These are phyloP conservation scores for Vicia villosa DNA, from an alignment of 306 rosid species.

Conservation along the genomic window DNA sequence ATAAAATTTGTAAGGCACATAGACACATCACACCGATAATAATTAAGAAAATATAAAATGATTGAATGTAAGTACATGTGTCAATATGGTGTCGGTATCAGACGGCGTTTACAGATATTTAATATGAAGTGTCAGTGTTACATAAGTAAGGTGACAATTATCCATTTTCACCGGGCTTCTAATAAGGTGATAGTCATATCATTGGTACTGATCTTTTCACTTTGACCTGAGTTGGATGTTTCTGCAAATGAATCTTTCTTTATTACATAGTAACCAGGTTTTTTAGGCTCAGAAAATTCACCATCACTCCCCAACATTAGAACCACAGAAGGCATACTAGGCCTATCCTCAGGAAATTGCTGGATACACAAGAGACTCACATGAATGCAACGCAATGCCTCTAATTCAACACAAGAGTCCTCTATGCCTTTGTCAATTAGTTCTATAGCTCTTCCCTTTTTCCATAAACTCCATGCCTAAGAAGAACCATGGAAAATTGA, in stretches of 20 bases:
- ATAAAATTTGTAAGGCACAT: no score
- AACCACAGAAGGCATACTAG: constrained; percentile 41
- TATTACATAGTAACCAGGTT: constrained; percentile 53
- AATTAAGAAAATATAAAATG: no score
- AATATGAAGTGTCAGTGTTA: no score
- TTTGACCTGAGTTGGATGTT: constrained; percentile 14
- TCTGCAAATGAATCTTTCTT: neutral
- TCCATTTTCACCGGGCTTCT: constrained; percentile 2
- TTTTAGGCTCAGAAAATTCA: constrained; percentile 49
- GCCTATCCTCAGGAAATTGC: constrained; percentile 45
- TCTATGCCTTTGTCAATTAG: constrained; percentile 41
- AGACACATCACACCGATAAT: no score
- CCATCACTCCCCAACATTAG: constrained; percentile 45
- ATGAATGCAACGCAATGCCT: constrained; percentile 53
- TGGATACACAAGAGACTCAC: constrained; percentile 58
- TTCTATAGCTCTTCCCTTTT: constrained; percentile 43
- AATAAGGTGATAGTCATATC: constrained; percentile 25
- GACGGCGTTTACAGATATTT: no score
- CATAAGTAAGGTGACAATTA: no score
- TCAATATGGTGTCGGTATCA: no score
- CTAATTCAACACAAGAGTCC: constrained; percentile 26
- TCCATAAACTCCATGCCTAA: constrained; percentile 62
- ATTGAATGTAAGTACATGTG: no score
- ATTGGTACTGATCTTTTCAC: constrained; percentile 31
- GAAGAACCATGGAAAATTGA: neutral